Percentiles rank a stretch among this genome's conserved stretches.
Evolutionary conservation across 2,329 filamentous ascomycete species (phyloP).

Genomic region (Sclerotinia spermophila): DNA sequence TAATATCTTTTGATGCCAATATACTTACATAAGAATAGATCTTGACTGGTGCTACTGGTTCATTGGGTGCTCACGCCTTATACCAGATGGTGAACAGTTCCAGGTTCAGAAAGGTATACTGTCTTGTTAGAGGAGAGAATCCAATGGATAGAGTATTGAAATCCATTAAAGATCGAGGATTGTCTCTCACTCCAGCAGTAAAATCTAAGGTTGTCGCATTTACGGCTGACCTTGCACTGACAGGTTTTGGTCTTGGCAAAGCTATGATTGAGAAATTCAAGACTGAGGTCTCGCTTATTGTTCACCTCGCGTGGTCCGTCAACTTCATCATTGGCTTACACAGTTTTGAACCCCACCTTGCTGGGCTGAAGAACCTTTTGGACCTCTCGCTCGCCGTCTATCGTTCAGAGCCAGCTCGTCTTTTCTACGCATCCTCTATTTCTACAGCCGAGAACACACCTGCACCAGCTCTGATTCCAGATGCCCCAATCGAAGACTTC

Average conservation of each 20-base stretch:
- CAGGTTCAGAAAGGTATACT: conserved; percentile 51
- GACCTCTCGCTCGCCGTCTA: conserved; percentile 22
- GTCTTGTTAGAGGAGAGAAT: conserved; percentile 46
- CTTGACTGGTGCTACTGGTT: conserved; percentile 63
- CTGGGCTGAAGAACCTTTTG: conserved; percentile 17
- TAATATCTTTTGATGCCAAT: conserved; percentile 8
- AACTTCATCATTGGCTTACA: conserved; percentile 18
- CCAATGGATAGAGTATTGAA: conserved; percentile 19
- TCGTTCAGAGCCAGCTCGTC: conserved; percentile 33
- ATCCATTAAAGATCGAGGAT: conserved; percentile 16
- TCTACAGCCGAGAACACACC: conserved; percentile 36
- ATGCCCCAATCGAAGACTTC: conserved; percentile 33
- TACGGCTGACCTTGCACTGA: conserved; percentile 11
- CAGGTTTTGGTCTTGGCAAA: conserved; percentile 21
- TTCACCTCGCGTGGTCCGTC: conserved; percentile 20
- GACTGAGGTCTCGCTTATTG: conserved; percentile 36
- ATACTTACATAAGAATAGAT: conserved; percentile 36
- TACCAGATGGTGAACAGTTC: conserved; percentile 56
- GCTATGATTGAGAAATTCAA: conserved; percentile 32
- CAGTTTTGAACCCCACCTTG: conserved; percentile 33
- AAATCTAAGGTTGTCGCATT: conserved; percentile 15
- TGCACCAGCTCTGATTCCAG: conserved; percentile 35
- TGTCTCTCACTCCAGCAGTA: conserved; percentile 7
- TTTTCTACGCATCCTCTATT: conserved; percentile 42
- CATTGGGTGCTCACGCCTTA: conserved; percentile 58